Evolutionary conservation across 2,329 filamentous ascomycete genomes (phyloP), one percentile per base, ranked within the genome.

Genomic region (Botrytis fragariae): DNA sequence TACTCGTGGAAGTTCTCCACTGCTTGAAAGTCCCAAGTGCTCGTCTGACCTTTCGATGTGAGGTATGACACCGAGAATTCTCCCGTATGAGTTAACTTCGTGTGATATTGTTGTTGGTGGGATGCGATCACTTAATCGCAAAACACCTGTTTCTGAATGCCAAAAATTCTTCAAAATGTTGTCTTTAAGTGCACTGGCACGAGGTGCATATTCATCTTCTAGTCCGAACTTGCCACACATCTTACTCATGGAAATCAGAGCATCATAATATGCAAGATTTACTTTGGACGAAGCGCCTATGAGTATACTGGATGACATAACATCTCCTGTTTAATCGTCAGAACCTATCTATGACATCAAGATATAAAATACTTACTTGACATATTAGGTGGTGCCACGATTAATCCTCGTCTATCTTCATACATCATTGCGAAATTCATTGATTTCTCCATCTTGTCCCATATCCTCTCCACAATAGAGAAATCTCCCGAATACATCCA

Each of bases 381-480:
- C 64, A 67, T 67, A 3, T 39, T 51, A 20, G 64, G 45, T n/a
- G 64, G 45, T 29, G 64, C 64, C 32, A 67, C 35, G 37, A 67
- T 54, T 22, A 67, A 54, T 22, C 64, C 64, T 9, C 64, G 64
- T 29, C 37, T 39, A 29, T 67, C 64, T 67, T 51, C 64, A 54
- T 54, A 67, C 8, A 67, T 32, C 14, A 39, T 37, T 67, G 63
- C 63, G 22, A 65, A 65, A 51, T 25, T 35, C 44, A 65, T 51
- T 4, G 63, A 65, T 51, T n/a, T 65, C 25, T 65, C 63, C 44
- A 67, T 35, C 44, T 67, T 67, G 44, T 51, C 32, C 63, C 91
- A 4, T 82, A 86, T 68, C 88, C 89, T 5, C 82, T 92, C 25
- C 86, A 86, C 68, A 82, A 85, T 78, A 84, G 63, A 67, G 44